Evolutionary conservation across 2,329 filamentous ascomycete genomes (phyloP).

Genomic region (Chaetomium globosum): DNA sequence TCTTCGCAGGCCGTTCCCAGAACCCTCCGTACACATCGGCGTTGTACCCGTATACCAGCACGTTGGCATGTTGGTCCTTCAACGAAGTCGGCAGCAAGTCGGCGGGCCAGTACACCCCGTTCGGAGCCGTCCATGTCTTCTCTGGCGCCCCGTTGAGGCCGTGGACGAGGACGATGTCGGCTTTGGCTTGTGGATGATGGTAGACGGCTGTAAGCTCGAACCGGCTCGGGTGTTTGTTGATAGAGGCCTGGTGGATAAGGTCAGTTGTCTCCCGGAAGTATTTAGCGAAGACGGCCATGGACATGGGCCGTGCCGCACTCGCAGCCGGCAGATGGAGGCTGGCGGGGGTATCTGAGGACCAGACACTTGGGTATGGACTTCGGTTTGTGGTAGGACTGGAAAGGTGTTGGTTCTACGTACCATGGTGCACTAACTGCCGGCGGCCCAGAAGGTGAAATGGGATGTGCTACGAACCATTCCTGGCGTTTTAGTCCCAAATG

Average conservation of each 20-base stretch:
- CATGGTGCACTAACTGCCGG: slow-evolving; percentile 32
- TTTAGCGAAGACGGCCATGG: neutral
- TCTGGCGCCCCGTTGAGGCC: slow-evolving; percentile 68
- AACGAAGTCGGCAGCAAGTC: slow-evolving; percentile 67
- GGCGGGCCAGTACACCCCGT: slow-evolving; percentile 68
- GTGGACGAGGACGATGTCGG: slow-evolving; percentile 71
- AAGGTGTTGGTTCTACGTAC: slow-evolving; percentile 22
- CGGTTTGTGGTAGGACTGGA: neutral
- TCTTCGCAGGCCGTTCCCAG: slow-evolving; percentile 38
- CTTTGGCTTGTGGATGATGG: slow-evolving; percentile 60
- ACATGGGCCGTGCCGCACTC: slow-evolving; percentile 24
- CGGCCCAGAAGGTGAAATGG: slow-evolving; percentile 18
- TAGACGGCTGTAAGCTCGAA: slow-evolving; percentile 64
- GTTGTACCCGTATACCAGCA: slow-evolving; percentile 75
- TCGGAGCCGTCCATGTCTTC: slow-evolving; percentile 62
- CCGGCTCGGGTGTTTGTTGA: slow-evolving; percentile 55
- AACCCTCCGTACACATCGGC: slow-evolving; percentile 59
- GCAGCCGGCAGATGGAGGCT: neutral
- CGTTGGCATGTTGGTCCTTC: slow-evolving; percentile 59
- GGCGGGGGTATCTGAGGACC: neutral
- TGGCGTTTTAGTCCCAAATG: neutral
- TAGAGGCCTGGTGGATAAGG: slow-evolving; percentile 46
- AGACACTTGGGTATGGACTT: neutral
- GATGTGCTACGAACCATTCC: slow-evolving; percentile 23
- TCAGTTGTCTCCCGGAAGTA: neutral